phyloP scores from a whole-genome alignment of 2,329 filamentous ascomycete genomes.

The Emmonsiellopsis sp. region DNA sequence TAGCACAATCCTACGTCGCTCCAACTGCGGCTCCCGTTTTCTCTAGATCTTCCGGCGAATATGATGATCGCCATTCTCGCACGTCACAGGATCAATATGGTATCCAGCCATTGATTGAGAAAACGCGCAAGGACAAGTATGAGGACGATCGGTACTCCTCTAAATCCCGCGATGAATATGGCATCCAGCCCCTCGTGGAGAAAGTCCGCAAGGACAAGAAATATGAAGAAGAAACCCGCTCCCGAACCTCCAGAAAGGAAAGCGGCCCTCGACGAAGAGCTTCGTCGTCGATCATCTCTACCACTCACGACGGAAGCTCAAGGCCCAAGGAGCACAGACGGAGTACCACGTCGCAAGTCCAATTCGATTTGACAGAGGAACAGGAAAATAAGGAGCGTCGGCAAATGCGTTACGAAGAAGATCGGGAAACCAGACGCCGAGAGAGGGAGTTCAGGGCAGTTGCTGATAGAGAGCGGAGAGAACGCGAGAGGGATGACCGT shows the following conservation, averaged over 20 bases:
- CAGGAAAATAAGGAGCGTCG: conserved; percentile 41
- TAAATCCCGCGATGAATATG: background rate
- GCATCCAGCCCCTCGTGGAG: background rate
- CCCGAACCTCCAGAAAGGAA: background rate
- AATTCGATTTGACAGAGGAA: conserved; percentile 49
- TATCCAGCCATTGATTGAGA: background rate
- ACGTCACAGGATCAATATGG: background rate
- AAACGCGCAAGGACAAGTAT: background rate
- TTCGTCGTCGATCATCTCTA: conserved; percentile 36
- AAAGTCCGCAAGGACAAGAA: background rate
- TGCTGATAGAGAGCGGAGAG: conserved; percentile 1
- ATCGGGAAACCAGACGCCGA: conserved; percentile 8
- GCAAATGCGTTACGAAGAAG: conserved; percentile 12
- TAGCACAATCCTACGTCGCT: conserved; percentile 24
- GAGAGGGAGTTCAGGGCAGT: conserved; percentile 3
- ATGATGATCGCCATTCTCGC: background rate
- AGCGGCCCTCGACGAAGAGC: conserved; percentile 32
- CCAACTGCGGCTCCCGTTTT: conserved; percentile 34
- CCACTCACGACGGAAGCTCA: conserved; percentile 16
- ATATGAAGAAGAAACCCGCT: conserved; percentile 3
- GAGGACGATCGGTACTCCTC: background rate
- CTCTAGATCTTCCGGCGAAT: conserved; percentile 14
- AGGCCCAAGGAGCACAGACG: conserved; percentile 20
- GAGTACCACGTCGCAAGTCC: conserved; percentile 35
- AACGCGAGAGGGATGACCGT: background rate